Evolutionary conservation across 257 asterid species (phyloP), one percentile per base, ranked within the genome.

Genomic region (Thymus mandschuricus): DNA sequence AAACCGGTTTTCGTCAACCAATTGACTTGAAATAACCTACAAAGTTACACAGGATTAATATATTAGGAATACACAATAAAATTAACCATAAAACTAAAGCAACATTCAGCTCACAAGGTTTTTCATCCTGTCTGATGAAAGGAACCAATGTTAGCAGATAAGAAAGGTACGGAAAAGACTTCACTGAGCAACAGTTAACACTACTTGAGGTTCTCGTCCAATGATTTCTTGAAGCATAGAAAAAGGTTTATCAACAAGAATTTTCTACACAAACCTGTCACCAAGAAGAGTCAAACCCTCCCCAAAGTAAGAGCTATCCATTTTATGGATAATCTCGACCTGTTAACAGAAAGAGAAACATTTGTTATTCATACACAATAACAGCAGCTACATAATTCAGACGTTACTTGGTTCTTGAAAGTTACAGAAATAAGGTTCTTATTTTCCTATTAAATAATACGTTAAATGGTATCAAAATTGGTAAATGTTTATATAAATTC

Each of bases 1-100:
- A 88, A 95, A 86, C 96, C 99, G 67, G 84, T 87, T 62, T 87
- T 82, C 83, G 78, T 70, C 97, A 75, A 52, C 99, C 98, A 95
- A 73, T 82, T 88, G 65, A 95, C 89, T 83, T 89, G 99, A 90
- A 86, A 84, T 85, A 95, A 95, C 97, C 99, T 95, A 82, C 95
- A 89, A 85, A 80, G 79, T 76, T 70, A 76, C 58, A 76, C 57
- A 12, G 51, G 55, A 75, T 76, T 68, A 66, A 74, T 73, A 60
- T 55, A 73, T 79, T 44, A 77, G 74, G 74, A 3, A 64, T 56
- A 30, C 55, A 40, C 62, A 11, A 33, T 78, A 69, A 64, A 67
- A 15, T 64, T 33, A 59, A 78, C 43, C 12, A 72, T 75, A 4
- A 60, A 69, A 49, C 34, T 8, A 51, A 50, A 63, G 27, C 66